Evolutionary conservation across 495 filamentous ascomycete genomes (phyloP).

Genomic region (Cairneyella variabilis): DNA sequence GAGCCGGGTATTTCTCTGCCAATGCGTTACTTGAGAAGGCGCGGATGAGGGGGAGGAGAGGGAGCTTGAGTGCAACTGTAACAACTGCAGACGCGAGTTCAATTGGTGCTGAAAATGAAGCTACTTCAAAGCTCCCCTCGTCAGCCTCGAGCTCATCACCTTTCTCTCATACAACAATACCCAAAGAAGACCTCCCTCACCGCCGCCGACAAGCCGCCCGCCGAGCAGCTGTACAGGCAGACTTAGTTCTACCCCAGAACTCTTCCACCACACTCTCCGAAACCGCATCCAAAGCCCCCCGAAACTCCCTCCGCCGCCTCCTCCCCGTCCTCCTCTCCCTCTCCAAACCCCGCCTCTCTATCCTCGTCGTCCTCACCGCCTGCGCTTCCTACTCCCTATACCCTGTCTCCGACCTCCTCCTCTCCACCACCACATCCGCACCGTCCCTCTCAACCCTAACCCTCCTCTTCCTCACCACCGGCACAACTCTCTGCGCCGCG

Average conservation of each 20-base stretch:
- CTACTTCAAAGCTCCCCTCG: constrained; percentile 12
- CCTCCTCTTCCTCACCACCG: constrained; percentile 84
- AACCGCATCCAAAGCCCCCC: constrained; percentile 13
- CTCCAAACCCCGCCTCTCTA: constrained; percentile 88
- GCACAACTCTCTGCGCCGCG: constrained; percentile 80
- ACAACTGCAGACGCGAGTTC: constrained; percentile 7
- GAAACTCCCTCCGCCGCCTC: constrained; percentile 64
- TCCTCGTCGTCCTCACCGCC: constrained; percentile 86
- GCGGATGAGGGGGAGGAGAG: constrained; percentile 11
- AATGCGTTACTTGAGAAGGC: constrained; percentile 22
- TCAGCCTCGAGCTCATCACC: background rate
- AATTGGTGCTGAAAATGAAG: constrained; percentile 12
- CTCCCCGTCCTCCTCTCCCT: constrained; percentile 86
- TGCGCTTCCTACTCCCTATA: constrained; percentile 91
- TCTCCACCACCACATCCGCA: constrained; percentile 63
- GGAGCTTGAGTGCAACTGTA: constrained; percentile 13
- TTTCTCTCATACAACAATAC: constrained; percentile 5
- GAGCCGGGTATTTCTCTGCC: constrained; percentile 23
- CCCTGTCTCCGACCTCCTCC: constrained; percentile 74
- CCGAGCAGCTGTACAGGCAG: constrained; percentile 10
- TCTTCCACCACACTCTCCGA: constrained; percentile 20
- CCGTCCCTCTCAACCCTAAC: constrained; percentile 88
- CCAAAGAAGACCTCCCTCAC: constrained; percentile 22
- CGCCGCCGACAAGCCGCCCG: constrained; percentile 21
- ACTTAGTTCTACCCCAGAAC: constrained; percentile 22